These are phyloP conservation scores for Saksenaea oblongispora DNA, from an alignment of 371 early-diverging fungal genomes.

Conservation along the genomic window DNA sequence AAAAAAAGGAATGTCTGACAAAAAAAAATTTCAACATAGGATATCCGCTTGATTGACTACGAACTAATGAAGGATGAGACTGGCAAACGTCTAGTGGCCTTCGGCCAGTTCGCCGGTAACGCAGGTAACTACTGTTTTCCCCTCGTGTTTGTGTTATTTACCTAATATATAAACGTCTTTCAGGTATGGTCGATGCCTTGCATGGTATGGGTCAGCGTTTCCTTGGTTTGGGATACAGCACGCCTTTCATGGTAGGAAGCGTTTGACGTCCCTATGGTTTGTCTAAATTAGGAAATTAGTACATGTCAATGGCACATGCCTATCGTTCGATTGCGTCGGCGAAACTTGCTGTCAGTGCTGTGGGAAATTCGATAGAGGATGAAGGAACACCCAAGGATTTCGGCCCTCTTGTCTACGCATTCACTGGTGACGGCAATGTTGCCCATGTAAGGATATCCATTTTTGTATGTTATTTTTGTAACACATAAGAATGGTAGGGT, in stretches of 20 bases:
- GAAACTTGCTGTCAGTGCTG: constrained; percentile 67
- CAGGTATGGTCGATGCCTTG: constrained; percentile 86
- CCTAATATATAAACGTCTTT: constrained; percentile 2
- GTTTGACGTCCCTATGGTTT: neutral
- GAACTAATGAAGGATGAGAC: constrained; percentile 87
- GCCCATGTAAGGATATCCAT: constrained; percentile 55
- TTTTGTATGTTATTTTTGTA: neutral
- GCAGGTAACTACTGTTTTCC: constrained; percentile 68
- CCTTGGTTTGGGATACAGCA: constrained; percentile 89
- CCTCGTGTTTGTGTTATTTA: neutral
- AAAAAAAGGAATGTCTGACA: neutral
- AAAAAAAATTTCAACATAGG: constrained; percentile 42
- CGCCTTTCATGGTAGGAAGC: constrained; percentile 83
- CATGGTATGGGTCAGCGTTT: constrained; percentile 93
- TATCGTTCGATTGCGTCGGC: constrained; percentile 84
- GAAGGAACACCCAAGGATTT: constrained; percentile 88
- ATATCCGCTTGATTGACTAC: constrained; percentile 92
- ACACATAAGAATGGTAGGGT: constrained; percentile 52
- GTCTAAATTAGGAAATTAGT: constrained; percentile 32
- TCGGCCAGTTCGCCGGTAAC: constrained; percentile 94
- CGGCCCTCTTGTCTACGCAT: constrained; percentile 88
- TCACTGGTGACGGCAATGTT: constrained; percentile 97
- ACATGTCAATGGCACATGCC: constrained; percentile 85
- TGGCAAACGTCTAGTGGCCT: constrained; percentile 84
- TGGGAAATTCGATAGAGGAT: constrained; percentile 80